These are phyloP conservation scores for Fusarium tjaetaba DNA, from an alignment of 2,329 filamentous ascomycete genomes.

Conservation along the genomic window DNA sequence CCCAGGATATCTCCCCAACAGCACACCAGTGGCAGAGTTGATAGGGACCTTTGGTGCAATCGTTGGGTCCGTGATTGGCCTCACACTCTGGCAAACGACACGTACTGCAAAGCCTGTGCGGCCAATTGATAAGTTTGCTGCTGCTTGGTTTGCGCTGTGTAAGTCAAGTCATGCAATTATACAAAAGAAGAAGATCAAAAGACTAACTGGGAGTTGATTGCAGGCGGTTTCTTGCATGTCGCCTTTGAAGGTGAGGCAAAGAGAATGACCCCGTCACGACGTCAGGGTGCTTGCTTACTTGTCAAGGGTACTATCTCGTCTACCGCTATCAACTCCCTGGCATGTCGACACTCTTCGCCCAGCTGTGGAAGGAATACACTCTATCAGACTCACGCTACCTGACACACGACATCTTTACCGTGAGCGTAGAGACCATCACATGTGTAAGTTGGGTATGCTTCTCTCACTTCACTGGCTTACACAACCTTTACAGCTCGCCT, in stretches of 20 bases:
- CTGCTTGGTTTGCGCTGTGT: conserved; percentile 68
- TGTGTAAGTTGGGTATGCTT: conserved; percentile 62
- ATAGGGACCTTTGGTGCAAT: conserved; percentile 50
- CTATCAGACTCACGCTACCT: conserved; percentile 89
- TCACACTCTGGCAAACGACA: conserved; percentile 41
- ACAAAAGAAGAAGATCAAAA: background rate
- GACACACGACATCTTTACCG: conserved; percentile 81
- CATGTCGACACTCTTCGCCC: conserved; percentile 78
- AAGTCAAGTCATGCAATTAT: conserved; percentile 11
- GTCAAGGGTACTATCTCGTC: conserved; percentile 76
- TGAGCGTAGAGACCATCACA: conserved; percentile 89
- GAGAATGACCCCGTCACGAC: background rate
- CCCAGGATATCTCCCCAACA: conserved; percentile 58
- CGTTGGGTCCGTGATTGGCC: conserved; percentile 49
- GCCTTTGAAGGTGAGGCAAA: conserved; percentile 76
- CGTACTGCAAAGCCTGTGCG: conserved; percentile 36
- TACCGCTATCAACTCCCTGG: conserved; percentile 73
- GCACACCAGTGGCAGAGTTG: conserved; percentile 51
- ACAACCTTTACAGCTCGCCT: conserved; percentile 54
- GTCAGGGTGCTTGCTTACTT: background rate
- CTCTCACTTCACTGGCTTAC: background rate
- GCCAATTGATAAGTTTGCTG: conserved; percentile 53
- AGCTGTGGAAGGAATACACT: conserved; percentile 94
- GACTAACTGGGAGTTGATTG: background rate
- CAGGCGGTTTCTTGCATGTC: conserved; percentile 76